These are phyloP conservation scores for Sisymbrium altissimum DNA, from an alignment of 345 rosid genomes.

Conservation along the genomic window DNA sequence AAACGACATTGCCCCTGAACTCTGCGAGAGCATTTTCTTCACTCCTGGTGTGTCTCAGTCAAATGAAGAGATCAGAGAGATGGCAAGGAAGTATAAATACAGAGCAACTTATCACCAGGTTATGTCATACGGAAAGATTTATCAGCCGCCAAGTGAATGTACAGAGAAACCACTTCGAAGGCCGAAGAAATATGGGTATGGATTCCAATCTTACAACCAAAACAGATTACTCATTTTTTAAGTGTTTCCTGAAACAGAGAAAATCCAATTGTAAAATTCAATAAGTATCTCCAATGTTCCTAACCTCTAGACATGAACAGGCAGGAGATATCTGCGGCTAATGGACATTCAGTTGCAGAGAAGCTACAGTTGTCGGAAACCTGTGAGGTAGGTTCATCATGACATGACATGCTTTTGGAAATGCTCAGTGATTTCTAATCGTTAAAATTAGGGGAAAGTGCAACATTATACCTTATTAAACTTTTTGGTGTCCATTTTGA, in stretches of 20 bases:
- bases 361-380: slow-evolving; percentile 20
- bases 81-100: slow-evolving; percentile 57
- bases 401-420: not conserved
- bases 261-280: not conserved
- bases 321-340: not conserved
- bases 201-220: not conserved
- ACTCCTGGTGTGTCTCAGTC: slow-evolving; percentile 3
- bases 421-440: not conserved
- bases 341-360: slow-evolving; percentile 21
- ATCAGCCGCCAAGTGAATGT: slow-evolving; percentile 29
- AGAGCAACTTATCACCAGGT: slow-evolving; percentile 74
- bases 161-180: slow-evolving; percentile 9
- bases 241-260: not conserved
- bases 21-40: slow-evolving; percentile 49
- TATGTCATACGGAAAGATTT: slow-evolving; percentile 50
- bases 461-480: not conserved
- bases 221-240: not conserved
- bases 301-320: slow-evolving; percentile 13
- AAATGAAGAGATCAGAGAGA: slow-evolving; percentile 41
- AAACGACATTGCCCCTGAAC: slow-evolving; percentile 45
- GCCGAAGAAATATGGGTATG: slow-evolving; percentile 3
- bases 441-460: not conserved
- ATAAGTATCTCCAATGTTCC: not conserved
- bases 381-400: slow-evolving; percentile 21
- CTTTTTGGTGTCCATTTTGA: slow-evolving; percentile 1